Base-by-base conservation (phyloP, 106 monocot species). In the Agapanthus africanus region DNA sequence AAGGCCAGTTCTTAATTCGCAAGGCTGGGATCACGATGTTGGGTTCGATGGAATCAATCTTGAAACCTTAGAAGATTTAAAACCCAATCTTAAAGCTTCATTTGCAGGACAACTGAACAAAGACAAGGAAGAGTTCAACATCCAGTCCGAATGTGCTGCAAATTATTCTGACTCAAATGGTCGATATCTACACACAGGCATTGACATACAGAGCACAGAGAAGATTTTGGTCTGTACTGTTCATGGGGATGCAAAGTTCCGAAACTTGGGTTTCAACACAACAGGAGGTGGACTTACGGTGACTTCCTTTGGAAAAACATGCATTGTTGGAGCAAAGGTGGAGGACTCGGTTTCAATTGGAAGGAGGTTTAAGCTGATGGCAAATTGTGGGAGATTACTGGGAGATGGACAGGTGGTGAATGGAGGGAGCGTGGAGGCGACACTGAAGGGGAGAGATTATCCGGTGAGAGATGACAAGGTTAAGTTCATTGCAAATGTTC, bases 11-110 rank as follows among this genome's bases (percentile, higher is more conserved):
- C 74, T 89, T 63, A 86, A 92, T 60, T 84, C 95, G 0, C 86
- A 89, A 49, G 91, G 95, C 3, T 97, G 95, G 95, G 95, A 97
- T 78, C 95, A 97, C 79, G 95, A 97, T 73, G 52, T 92, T 44
- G 86, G 86, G 0, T 87, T 89, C 33, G 95, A 97, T 79, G 91
- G 91, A 26, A 71, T 97, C 69, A 89, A 74, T 51, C 47, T 87
- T 33, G 95, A 97, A 66, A 67, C 60, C 21, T 80, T 81, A 10
- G 59, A 66, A 38, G 75, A 86, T 37, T 21, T 85, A 11, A 76
- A 78, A 40, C 59, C 38, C 16, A 79, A 78, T n/a, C 28, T 78
- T n/a, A 66, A 72, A 37, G 70, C 78, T n/a, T 84, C 85, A 25
- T 35, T 92, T 34, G 67, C 28, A 8, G 82, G 86, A 35, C 95